A percentile compares a stretch with the other conserved stretches of the same genome.
Conservation (phyloP, 2,329 filamentous ascomycete genomes). For the Alternaria sp. region DNA sequence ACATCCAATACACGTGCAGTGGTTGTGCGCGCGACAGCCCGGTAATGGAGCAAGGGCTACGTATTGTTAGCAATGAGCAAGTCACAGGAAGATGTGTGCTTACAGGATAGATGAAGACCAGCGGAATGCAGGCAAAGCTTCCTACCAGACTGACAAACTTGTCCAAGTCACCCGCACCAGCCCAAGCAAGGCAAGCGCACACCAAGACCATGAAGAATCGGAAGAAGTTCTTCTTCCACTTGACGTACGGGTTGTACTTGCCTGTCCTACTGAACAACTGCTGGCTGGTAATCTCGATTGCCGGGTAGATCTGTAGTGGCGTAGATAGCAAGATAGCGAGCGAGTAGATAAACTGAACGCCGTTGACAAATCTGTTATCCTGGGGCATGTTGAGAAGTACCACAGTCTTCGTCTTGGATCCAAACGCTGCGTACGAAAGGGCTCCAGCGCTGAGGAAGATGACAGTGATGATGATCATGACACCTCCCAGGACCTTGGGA, state of each 20-base stretch:
- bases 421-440: constrained; percentile 93
- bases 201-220: constrained; percentile 89
- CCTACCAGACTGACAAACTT: constrained; percentile 97
- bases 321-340: constrained; percentile 95
- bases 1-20: constrained; percentile 76
- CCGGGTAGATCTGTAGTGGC: constrained; percentile 94
- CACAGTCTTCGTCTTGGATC: constrained; percentile 93
- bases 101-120: constrained; percentile 98
- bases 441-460: constrained; percentile 92
- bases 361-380: constrained; percentile 93
- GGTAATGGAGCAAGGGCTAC: constrained; percentile 88
- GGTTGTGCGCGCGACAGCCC: constrained; percentile 73
- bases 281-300: constrained; percentile 95
- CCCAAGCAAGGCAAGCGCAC: constrained; percentile 88
- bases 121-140: constrained; percentile 95
- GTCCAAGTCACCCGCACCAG: constrained; percentile 89
- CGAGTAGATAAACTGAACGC: constrained; percentile 96
- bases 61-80: constrained; percentile 38
- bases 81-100: constrained; percentile 50
- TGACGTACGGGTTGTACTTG: constrained; percentile 98
- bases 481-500: constrained; percentile 80
- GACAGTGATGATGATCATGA: constrained; percentile 94
- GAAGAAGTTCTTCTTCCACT: constrained; percentile 99
- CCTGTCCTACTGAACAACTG: constrained; percentile 91
- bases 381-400: constrained; percentile 96